Evolutionary conservation across 179 eudicot species (phyloP).

Genomic region (Actinidia polygama): DNA sequence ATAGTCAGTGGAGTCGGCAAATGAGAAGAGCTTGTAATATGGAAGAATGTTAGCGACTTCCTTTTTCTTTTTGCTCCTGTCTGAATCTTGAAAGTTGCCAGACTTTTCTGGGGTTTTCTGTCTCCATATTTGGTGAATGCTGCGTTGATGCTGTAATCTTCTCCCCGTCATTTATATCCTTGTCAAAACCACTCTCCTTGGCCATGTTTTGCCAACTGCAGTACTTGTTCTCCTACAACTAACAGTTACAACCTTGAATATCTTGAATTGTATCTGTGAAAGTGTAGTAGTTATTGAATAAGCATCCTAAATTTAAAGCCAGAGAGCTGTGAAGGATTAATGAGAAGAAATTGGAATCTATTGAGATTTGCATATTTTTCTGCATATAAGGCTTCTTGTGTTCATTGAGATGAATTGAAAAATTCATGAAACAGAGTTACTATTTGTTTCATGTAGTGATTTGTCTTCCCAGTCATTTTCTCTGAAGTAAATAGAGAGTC

Average conservation of each 20-base stretch:
- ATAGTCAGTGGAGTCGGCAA: constrained; percentile 37
- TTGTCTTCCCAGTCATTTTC: neutral
- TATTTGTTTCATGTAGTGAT: neutral
- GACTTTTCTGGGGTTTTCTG: neutral
- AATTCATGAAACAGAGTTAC: neutral
- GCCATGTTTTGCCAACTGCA: neutral
- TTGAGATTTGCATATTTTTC: neutral
- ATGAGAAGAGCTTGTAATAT: constrained; percentile 38
- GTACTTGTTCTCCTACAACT: neutral
- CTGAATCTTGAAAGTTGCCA: neutral
- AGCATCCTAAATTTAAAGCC: neutral
- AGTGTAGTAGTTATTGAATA: neutral
- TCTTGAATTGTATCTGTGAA: neutral
- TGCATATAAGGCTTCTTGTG: neutral
- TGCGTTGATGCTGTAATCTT: neutral
- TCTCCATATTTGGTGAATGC: constrained; percentile 18
- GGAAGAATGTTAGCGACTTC: constrained; percentile 24
- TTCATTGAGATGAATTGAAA: neutral
- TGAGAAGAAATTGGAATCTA: neutral
- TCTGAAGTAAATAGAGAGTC: neutral
- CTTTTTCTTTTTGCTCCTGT: constrained; percentile 16
- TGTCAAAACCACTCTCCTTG: neutral
- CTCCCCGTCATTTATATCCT: neutral
- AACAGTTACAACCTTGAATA: neutral
- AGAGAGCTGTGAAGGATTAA: neutral